Evolutionary conservation across 2,329 filamentous ascomycete genomes (phyloP), one percentile per base, ranked within the genome.

Genomic region (Periconia sp.): DNA sequence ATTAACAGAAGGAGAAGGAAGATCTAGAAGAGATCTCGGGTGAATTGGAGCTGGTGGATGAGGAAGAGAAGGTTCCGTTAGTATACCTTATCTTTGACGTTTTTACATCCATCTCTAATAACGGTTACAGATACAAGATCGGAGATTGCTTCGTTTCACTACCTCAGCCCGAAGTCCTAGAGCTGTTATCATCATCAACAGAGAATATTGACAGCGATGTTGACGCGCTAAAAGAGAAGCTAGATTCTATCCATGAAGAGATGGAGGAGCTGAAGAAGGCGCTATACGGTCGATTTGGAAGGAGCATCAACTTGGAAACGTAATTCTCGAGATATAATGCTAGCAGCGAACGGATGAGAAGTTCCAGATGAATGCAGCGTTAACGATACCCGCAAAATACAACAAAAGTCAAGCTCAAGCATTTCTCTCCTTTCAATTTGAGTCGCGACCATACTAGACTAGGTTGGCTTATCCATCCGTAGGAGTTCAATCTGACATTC

Each of bases 221-320:
- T 12, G 78, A 80, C 15, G 78, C 74, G 46, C 74, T 96, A 40
- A 91, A 96, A 71, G 88, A 90, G 38, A 88, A 86, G 64, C 73
- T 97, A 26, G 76, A 81, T 40, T 78, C 78, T 3, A 79, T 95
- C 38, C 86, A 86, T 42, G 91, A 95, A 54, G 89, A 96, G 68
- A 92, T 97, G 88, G 82, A 84, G 50, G 80, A 88, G 69, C 78
- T 99, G 53, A 99, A 99, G 78, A 88, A 95, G 46, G 85, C 89
- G 50, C 76, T 99, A 49, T 99, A 99, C 73, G 92, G 91, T 23
- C 84, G 95, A 50, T 99, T 99, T 73, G 94, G 94, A 42, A 85
- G 88, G 71, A 95, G 92, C 70, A 99, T 99, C 78, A 99, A 99
- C 73, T 79, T 97, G 54, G 94, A 99, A 73, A 89, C 88, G 57